Evolutionary conservation across 257 asterid species (phyloP), one percentile per base, ranked within the genome.

Genomic region (Buddleja alternifolia): DNA sequence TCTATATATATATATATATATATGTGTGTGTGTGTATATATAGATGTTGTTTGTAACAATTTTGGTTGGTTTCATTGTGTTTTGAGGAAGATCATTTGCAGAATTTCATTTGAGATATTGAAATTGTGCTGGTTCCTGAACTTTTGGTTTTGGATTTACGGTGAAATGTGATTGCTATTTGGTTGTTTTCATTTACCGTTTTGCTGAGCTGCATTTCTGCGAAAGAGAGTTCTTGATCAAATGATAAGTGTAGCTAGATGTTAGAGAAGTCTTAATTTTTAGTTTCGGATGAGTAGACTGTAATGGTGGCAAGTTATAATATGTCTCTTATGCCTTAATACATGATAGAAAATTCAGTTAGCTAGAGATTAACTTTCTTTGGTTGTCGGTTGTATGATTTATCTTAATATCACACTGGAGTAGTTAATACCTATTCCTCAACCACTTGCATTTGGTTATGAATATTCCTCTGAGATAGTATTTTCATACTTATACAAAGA

Each of bases 121-220:
- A 44, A 25, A 20, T 55, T 11, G 23, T 76, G 75, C 15, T 44
- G 69, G 47, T 64, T 64, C 11, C 65, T 61, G 53, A 14, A 3
- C 41, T 71, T 72, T 63, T 63, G 60, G 51, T 52, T 11, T 47
- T 23, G 17, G 73, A 54, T 48, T 73, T 70, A 20, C 39, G 0
- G 64, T 29, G 12, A 40, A 55, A 10, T 47, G 54, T 36, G 47
- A n/a, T 54, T 10, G 29, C 42, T 62, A 39, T 11, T 77, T 39
- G 44, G 2, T 19, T 46, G 68, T 12, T n/a, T 25, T 41, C 57
- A 17, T 23, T 2, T 58, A 6, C 37, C 29, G 17, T 29, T 54
- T 60, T 20, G 56, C 11, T 21, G 10, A 42, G 69, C 61, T 66
- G 59, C 66, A 1, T 17, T 16, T 42, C 10, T 44, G 16, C 9